Evolutionary conservation across 2,329 filamentous ascomycete species (phyloP).

Genomic region (Pyricularia sp.): DNA sequence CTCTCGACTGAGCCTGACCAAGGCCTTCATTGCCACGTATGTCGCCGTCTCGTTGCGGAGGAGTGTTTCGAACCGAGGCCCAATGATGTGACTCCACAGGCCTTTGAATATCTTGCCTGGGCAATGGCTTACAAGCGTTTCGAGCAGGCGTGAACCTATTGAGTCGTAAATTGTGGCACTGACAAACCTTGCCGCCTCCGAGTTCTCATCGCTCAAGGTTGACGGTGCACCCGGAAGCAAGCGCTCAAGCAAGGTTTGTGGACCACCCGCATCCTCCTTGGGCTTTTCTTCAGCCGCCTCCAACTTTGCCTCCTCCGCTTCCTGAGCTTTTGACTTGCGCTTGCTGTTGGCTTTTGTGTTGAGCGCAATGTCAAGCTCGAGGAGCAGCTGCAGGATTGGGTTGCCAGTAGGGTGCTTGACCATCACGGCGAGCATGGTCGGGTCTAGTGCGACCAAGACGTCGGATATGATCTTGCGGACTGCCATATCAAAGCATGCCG

Average conservation of each 20-base stretch:
- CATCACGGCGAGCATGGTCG: slow-evolving; percentile 67
- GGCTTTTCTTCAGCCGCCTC: slow-evolving; percentile 17
- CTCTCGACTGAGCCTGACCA: slow-evolving; percentile 76
- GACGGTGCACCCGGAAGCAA: slow-evolving; percentile 65
- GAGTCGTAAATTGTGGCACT: slow-evolving; percentile 80
- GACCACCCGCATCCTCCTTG: background rate
- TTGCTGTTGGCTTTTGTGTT: slow-evolving; percentile 55
- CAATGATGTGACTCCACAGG: slow-evolving; percentile 69
- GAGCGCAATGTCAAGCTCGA: slow-evolving; percentile 72
- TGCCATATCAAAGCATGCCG: slow-evolving; percentile 63
- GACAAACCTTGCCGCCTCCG: slow-evolving; percentile 64
- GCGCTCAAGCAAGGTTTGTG: slow-evolving; percentile 51
- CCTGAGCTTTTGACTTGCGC: slow-evolving; percentile 18
- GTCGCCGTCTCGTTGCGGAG: slow-evolving; percentile 82
- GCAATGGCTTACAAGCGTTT: slow-evolving; percentile 67
- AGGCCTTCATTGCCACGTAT: slow-evolving; percentile 71
- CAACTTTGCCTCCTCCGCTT: slow-evolving; percentile 18
- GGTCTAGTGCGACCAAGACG: slow-evolving; percentile 61
- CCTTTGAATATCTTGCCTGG: slow-evolving; percentile 87
- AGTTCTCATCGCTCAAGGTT: slow-evolving; percentile 57
- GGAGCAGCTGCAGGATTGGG: slow-evolving; percentile 77
- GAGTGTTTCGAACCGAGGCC: slow-evolving; percentile 64
- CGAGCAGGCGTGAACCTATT: slow-evolving; percentile 78
- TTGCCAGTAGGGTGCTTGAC: slow-evolving; percentile 85
- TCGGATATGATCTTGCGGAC: slow-evolving; percentile 72